phyloP scores from a whole-genome alignment of 306 rosid genomes.

The Prosopis cineraria region DNA sequence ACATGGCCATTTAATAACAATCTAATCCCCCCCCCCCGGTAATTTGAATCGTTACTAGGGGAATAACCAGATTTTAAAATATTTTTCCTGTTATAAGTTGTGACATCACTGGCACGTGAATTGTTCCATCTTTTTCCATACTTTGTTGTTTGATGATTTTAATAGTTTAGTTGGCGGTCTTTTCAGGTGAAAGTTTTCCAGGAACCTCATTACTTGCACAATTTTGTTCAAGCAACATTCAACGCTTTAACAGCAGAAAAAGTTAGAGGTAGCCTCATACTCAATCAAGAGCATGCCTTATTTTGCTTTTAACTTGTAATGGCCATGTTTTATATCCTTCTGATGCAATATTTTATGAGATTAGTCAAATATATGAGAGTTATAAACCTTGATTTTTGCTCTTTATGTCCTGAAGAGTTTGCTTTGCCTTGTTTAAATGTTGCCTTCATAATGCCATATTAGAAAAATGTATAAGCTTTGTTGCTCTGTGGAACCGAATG shows the following conservation, averaged over 20 bases:
- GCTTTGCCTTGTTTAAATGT: not conserved
- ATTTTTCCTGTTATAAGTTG: slow-evolving; percentile 28
- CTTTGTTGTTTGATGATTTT: not conserved
- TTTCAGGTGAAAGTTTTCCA: slow-evolving; percentile 91
- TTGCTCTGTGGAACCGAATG: not conserved
- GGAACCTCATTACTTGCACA: slow-evolving; percentile 84
- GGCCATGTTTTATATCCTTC: not conserved
- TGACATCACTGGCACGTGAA: not conserved
- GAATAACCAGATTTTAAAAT: slow-evolving; percentile 5
- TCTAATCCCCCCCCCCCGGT: not conserved
- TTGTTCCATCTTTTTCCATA: slow-evolving; percentile 12
- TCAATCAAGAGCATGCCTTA: not conserved
- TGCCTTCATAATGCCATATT: not conserved
- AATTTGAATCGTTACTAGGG: not conserved
- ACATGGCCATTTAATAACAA: not conserved
- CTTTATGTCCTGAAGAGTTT: not conserved
- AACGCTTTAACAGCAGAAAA: slow-evolving; percentile 76
- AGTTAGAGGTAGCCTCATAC: slow-evolving; percentile 66
- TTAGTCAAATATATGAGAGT: not conserved
- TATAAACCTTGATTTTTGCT: not conserved
- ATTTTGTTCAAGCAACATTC: slow-evolving; percentile 92
- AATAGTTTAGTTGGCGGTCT: slow-evolving; percentile 32
- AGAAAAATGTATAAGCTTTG: slow-evolving; percentile 6
- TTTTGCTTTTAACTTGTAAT: slow-evolving; percentile 22
- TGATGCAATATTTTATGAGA: not conserved